Evolutionary conservation across 331 rosid species (phyloP).

Genomic region (Pyrus hybrid): DNA sequence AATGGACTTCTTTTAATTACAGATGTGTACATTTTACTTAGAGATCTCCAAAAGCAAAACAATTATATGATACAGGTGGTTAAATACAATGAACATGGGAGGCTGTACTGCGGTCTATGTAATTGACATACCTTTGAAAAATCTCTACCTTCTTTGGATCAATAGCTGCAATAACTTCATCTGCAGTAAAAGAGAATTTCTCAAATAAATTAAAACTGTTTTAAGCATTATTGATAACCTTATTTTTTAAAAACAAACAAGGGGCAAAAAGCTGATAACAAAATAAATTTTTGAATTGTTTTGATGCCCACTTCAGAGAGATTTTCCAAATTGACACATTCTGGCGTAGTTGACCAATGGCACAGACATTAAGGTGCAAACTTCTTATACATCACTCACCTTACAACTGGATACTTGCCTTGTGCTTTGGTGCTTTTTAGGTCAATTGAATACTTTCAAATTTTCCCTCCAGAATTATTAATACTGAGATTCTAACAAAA

Average conservation of each 20-base stretch:
- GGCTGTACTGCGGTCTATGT: background rate
- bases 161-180: conserved; percentile 72
- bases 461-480: background rate
- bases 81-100: background rate
- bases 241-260: background rate
- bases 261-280: background rate
- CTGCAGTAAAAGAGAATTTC: conserved; percentile 33
- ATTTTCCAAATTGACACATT: background rate
- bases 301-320: background rate
- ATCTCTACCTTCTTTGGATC: conserved; percentile 89
- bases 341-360: background rate
- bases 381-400: background rate
- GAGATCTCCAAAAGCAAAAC: background rate
- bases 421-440: background rate
- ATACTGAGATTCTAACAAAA: background rate
- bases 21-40: background rate
- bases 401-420: background rate
- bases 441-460: background rate
- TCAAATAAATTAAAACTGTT: background rate
- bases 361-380: background rate
- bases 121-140: conserved; percentile 59
- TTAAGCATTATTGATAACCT: background rate
- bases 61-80: background rate
- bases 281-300: background rate
- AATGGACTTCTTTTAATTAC: background rate